Evolutionary conservation across 805 yeast species (phyloP).

Genomic region (Wickerhamiella azyma): DNA sequence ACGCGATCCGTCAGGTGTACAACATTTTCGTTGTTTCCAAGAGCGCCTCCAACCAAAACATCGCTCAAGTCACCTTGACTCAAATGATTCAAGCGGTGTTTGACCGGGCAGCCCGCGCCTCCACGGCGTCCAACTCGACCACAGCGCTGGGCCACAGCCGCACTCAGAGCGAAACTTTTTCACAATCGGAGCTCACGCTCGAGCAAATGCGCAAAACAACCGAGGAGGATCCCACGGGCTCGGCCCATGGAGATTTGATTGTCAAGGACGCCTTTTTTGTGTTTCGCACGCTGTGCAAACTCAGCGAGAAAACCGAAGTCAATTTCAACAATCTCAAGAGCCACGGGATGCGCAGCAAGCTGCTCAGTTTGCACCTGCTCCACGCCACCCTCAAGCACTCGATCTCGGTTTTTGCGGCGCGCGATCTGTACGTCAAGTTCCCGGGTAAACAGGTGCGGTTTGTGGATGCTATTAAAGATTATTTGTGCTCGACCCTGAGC

Average conservation of each 20-base stretch:
- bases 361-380: constrained; percentile 74
- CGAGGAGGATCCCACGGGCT: constrained; percentile 28
- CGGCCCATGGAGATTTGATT: constrained; percentile 49
- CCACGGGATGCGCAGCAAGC: constrained; percentile 82
- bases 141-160: background rate
- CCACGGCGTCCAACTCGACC: background rate
- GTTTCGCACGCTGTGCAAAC: constrained; percentile 88
- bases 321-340: constrained; percentile 55
- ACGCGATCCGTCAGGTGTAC: constrained; percentile 87
- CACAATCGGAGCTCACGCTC: constrained; percentile 15
- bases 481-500: constrained; percentile 66
- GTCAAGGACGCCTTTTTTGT: constrained; percentile 86
- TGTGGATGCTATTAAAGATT: constrained; percentile 70
- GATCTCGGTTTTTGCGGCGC: constrained; percentile 57
- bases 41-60: constrained; percentile 71
- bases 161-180: background rate
- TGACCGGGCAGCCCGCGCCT: constrained; percentile 35
- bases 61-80: constrained; percentile 89
- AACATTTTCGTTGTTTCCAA: constrained; percentile 79
- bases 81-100: constrained; percentile 81
- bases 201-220: constrained; percentile 16
- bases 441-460: constrained; percentile 35
- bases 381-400: constrained; percentile 78
- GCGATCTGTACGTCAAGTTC: constrained; percentile 24
- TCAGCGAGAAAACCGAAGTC: constrained; percentile 75